Conservation (phyloP, 1,284 basidiomycete genomes). For the Athelia psychrophila region DNA sequence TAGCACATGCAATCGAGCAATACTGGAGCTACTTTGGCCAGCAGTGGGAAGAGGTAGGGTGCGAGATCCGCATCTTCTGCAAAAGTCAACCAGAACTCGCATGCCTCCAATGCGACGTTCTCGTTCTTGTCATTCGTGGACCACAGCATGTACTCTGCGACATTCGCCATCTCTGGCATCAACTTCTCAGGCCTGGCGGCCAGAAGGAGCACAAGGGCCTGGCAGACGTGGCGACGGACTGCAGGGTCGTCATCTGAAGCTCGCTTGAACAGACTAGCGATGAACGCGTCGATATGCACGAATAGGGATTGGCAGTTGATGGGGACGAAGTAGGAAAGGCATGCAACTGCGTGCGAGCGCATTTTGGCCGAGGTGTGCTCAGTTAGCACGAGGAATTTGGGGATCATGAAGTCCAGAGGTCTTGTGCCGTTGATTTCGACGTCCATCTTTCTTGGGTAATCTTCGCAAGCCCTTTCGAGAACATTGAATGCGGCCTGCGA, state of each 20-base stretch:
- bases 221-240: conserved; percentile 94
- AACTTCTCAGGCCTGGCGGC: conserved; percentile 94
- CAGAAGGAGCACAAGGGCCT: conserved; percentile 91
- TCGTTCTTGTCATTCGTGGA: conserved; percentile 97
- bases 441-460: conserved; percentile 95
- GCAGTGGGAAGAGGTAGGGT: conserved; percentile 81
- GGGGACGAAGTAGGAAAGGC: conserved; percentile 91
- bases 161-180: conserved; percentile 92
- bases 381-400: conserved; percentile 87
- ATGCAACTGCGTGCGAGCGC: conserved; percentile 91
- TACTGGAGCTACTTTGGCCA: conserved; percentile 89
- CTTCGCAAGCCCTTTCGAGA: conserved; percentile 94
- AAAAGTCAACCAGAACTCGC: conserved; percentile 99
- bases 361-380: conserved; percentile 86
- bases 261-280: conserved; percentile 90
- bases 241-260: conserved; percentile 93
- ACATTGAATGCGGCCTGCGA: conserved; percentile 90
- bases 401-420: conserved; percentile 92
- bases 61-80: conserved; percentile 91
- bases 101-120: conserved; percentile 92
- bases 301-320: conserved; percentile 82
- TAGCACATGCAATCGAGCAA: conserved; percentile 97
- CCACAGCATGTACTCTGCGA: conserved; percentile 99
- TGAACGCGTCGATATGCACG: conserved; percentile 91
- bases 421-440: conserved; percentile 86